Conservation (phyloP, 2,329 filamentous ascomycete species). For the Pseudogymnoascus sp. region DNA sequence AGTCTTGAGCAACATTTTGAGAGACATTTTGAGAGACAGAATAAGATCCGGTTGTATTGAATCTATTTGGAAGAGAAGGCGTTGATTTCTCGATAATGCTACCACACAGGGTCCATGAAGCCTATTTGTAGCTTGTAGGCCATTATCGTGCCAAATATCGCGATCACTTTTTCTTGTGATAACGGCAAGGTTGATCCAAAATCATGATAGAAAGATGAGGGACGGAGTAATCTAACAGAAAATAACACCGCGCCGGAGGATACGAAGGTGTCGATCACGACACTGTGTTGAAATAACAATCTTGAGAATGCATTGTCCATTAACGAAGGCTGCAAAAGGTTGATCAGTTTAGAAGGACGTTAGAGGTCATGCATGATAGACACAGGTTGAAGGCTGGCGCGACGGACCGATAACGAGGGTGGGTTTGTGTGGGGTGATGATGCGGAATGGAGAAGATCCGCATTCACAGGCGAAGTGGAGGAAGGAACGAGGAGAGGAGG, state of each 20-base stretch:
- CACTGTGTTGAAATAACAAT: neutral
- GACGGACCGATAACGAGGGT: neutral
- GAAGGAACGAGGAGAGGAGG: neutral
- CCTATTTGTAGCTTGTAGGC: neutral
- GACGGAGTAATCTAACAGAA: neutral
- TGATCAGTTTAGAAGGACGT: neutral
- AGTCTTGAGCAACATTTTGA: conserved; percentile 1
- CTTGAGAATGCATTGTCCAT: neutral
- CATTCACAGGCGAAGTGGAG: neutral
- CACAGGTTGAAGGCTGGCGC: neutral
- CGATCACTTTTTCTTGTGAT: neutral
- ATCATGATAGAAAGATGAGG: neutral
- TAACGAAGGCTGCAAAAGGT: neutral
- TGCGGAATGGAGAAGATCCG: neutral
- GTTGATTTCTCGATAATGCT: neutral
- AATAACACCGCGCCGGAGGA: neutral
- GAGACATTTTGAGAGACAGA: neutral
- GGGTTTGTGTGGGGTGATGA: neutral
- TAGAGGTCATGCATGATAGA: neutral
- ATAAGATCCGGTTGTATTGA: neutral
- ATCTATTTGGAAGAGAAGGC: neutral
- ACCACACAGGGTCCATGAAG: neutral
- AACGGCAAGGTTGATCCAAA: neutral
- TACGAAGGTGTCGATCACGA: neutral
- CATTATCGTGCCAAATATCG: neutral